Percentiles rank a stretch among this genome's conserved stretches.
Evolutionary conservation across 768 basidiomycete genomes (phyloP).

Genomic region (Amanita fuliginea): DNA sequence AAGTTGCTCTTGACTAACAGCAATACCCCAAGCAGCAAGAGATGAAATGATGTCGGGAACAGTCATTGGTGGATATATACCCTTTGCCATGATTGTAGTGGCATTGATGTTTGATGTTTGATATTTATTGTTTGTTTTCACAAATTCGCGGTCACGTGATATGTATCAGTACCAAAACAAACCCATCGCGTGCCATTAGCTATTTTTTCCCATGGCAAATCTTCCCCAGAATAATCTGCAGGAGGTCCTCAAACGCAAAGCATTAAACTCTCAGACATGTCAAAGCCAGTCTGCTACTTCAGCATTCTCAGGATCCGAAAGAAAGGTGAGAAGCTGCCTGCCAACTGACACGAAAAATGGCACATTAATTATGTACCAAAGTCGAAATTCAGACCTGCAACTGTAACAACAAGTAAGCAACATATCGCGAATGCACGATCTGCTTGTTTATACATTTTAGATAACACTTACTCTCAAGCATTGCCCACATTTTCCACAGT

Average conservation of each 20-base stretch:
- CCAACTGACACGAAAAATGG: neutral
- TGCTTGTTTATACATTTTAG: neutral
- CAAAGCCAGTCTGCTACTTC: neutral
- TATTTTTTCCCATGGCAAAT: slow-evolving; percentile 9
- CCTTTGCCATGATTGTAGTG: slow-evolving; percentile 25
- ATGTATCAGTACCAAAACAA: neutral
- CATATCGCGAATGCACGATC: neutral
- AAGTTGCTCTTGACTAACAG: slow-evolving; percentile 59
- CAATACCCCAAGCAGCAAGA: slow-evolving; percentile 58
- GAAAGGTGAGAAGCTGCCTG: neutral
- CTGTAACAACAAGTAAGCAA: slow-evolving; percentile 4
- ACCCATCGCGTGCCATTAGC: neutral
- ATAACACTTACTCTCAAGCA: neutral
- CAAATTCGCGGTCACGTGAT: neutral
- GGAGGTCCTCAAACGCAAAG: slow-evolving; percentile 22
- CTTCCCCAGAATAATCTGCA: slow-evolving; percentile 27
- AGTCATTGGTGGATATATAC: slow-evolving; percentile 56
- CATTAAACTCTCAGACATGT: neutral
- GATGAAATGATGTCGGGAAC: slow-evolving; percentile 52
- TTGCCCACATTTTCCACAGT: neutral
- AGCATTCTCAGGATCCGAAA: neutral
- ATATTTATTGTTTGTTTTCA: too few species aligned
- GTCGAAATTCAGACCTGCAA: slow-evolving; percentile 38
- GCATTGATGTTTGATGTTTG: neutral
- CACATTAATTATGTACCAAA: slow-evolving; percentile 8